A percentile compares a stretch with the other conserved stretches of the same genome.
These are phyloP conservation scores for Berberis thunbergii DNA, from an alignment of 164 flowering plant species.

Conservation along the genomic window DNA sequence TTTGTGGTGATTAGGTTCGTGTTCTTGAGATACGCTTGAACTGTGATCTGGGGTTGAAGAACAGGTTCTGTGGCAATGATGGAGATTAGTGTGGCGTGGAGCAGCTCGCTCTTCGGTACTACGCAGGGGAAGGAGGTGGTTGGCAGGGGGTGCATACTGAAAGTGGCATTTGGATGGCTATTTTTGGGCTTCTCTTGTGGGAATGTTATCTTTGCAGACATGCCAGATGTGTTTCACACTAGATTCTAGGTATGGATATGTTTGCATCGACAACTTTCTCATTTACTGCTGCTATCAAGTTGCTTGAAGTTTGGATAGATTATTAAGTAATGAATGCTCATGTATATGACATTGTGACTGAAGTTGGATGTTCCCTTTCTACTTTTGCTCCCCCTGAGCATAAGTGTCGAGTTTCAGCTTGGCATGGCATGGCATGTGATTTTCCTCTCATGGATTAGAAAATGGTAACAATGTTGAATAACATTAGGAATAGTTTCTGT, in stretches of 20 bases:
- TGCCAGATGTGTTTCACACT: conserved; percentile 74
- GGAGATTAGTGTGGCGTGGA: conserved; percentile 93
- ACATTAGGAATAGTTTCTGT: too few relatives aligned
- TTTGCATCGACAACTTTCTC: neutral
- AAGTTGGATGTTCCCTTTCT: too few relatives aligned
- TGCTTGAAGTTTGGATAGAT: neutral
- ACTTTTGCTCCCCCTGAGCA: too few relatives aligned
- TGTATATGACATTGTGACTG: too few relatives aligned
- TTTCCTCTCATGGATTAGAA: too few relatives aligned
- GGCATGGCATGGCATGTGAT: too few relatives aligned
- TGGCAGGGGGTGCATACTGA: conserved; percentile 93
- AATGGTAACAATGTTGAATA: too few relatives aligned
- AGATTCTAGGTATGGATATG: conserved; percentile 59
- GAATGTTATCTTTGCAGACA: conserved; percentile 76
- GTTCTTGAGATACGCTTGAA: conserved; percentile 81
- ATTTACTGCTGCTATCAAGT: neutral
- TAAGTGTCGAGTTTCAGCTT: too few relatives aligned
- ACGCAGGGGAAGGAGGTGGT: conserved; percentile 80
- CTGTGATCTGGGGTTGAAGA: conserved; percentile 59
- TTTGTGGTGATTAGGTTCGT: conserved; percentile 38
- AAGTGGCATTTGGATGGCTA: conserved; percentile 91
- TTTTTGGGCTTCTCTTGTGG: conserved; percentile 94
- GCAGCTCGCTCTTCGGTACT: conserved; percentile 80
- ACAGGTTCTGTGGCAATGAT: conserved; percentile 80
- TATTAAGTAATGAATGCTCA: neutral